These are phyloP conservation scores for Leishmania tropica DNA, from an alignment of 208 protist genomes.

Conservation along the genomic window DNA sequence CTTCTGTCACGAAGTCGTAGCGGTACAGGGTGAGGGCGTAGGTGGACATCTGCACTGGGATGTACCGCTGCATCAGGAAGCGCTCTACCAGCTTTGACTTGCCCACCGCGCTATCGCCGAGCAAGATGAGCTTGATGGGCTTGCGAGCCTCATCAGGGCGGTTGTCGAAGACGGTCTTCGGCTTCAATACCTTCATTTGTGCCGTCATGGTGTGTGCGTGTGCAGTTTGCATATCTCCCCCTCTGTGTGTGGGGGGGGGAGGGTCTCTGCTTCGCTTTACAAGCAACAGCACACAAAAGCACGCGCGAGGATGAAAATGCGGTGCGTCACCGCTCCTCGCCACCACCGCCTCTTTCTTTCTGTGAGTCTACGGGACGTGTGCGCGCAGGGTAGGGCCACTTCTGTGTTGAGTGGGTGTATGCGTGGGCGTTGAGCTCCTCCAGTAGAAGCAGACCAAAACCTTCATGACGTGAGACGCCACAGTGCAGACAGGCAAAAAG, in stretches of 20 bases:
- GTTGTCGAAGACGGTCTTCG: constrained; percentile 77
- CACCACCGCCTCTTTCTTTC: neutral
- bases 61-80: constrained; percentile 95
- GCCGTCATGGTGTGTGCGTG: constrained; percentile 6
- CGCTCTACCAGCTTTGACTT: constrained; percentile 96
- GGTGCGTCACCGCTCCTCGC: neutral
- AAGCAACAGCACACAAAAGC: neutral
- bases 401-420: neutral
- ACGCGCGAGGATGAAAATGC: neutral
- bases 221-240: neutral
- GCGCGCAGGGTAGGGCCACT: neutral
- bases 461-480: neutral
- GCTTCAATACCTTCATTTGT: constrained; percentile 46
- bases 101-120: constrained; percentile 96
- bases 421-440: neutral
- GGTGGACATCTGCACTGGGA: constrained; percentile 93
- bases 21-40: constrained; percentile 93
- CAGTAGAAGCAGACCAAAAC: neutral
- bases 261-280: no score
- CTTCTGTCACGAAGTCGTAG: constrained; percentile 85
- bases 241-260: constrained; percentile 1
- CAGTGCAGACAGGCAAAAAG: neutral
- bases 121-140: constrained; percentile 93
- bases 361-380: neutral
- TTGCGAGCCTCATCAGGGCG: constrained; percentile 76